Base-by-base conservation (phyloP, 1,139 yeast species). In the Candida sp. region DNA sequence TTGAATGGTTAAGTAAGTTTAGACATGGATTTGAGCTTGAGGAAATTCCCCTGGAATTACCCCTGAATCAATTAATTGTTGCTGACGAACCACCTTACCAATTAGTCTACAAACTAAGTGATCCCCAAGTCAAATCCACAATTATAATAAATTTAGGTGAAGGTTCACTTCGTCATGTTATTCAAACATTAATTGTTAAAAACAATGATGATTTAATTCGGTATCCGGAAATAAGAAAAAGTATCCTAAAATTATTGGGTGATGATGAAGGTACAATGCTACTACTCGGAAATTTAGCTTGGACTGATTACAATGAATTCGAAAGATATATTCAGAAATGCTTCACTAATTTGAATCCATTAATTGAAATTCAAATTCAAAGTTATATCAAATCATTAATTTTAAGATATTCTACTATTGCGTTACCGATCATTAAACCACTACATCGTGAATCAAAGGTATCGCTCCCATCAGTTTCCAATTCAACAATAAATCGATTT, bases 321-420 rank as follows among this genome's bases (percentile, higher is more conserved):
- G 41, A 33, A 27, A 11, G 5, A 12, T 33, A 25, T 9, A 25
- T 39, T 11, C 21, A 39, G 21, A 15, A 15, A 21, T 39, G 30
- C 22, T 33, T 39, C 32, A 6, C 9, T 8, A 23, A 39, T 3
- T 27, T 11, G 15, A 29, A 22, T 21, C 21, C 30, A 23, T 22
- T 11, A 11, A 19, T n/a, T 21, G n/a, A 9, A 25, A n/a, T 35
- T 9, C 21, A 21, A n/a, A 39, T 29, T 5, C n/a, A 19, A 21
- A 12, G 15, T 25, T 39, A 22, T 21, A 39, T 39, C 21, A 33
- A 27, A 22, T 39, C 42, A 12, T 39, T 33, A 19, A 39, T 39
- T 27, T 7, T 15, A 5, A 9, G 22, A 21, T 32, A 12, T 12
- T 34, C 19, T 21, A 22, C 34, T 22, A 33, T 39, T n/a, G 38